These are phyloP conservation scores for Candida sojae DNA, from an alignment of 1,139 yeast genomes.

Conservation along the genomic window DNA sequence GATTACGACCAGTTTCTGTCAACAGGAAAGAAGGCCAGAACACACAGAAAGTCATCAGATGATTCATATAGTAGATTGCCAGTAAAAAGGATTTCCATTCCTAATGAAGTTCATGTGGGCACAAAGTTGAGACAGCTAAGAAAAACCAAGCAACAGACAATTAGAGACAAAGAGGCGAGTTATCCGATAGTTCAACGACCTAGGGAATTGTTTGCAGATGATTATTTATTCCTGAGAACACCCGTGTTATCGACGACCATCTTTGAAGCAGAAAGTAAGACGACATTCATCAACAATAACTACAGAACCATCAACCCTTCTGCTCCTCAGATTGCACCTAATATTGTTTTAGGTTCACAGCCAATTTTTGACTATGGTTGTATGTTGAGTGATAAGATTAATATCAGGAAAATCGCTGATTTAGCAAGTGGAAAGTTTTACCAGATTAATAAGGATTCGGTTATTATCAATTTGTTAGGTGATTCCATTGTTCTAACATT, in stretches of 20 bases:
- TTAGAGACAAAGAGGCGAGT: background rate
- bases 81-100: conserved; percentile 2
- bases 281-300: conserved; percentile 5
- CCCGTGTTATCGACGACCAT: conserved; percentile 35
- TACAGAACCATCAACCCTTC: conserved; percentile 2
- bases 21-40: background rate
- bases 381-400: conserved; percentile 18
- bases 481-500: conserved; percentile 26
- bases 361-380: conserved; percentile 12
- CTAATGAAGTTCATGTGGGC: background rate
- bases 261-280: conserved; percentile 39
- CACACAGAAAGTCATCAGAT: background rate
- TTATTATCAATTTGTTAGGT: conserved; percentile 21
- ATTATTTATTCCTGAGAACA: conserved; percentile 27
- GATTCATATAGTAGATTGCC: conserved; percentile 10
- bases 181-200: background rate
- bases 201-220: conserved; percentile 15
- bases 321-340: conserved; percentile 1
- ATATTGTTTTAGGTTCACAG: conserved; percentile 3
- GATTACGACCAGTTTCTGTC: background rate
- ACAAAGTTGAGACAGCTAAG: background rate
- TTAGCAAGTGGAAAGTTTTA: conserved; percentile 27
- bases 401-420: conserved; percentile 20
- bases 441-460: conserved; percentile 19
- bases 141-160: background rate